Evolutionary conservation across 495 filamentous ascomycete genomes (phyloP).

Genomic region (Apiosordaria backusii): DNA sequence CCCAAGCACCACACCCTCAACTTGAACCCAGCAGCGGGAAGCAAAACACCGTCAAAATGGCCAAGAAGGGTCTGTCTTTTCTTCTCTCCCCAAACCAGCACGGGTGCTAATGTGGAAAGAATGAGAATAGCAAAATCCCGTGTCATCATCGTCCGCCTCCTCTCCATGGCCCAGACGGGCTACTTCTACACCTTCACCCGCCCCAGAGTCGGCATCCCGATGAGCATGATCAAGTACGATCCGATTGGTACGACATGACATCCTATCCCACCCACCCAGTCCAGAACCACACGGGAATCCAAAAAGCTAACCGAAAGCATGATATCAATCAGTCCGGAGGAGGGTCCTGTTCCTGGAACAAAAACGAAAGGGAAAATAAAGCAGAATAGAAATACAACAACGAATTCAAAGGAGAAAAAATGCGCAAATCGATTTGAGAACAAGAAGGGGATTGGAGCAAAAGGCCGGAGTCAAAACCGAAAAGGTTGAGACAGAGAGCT

Average conservation of each 20-base stretch:
- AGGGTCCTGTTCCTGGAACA: conserved; percentile 91
- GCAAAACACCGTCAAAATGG: conserved; percentile 42
- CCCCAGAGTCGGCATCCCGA: conserved; percentile 72
- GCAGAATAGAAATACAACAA: too few species aligned
- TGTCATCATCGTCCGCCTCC: conserved; percentile 83
- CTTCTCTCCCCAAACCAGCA: background rate
- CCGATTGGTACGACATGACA: conserved; percentile 78
- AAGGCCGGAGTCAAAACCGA: background rate
- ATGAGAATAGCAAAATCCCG: conserved; percentile 82
- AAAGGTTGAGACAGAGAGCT: background rate
- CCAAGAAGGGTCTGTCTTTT: conserved; percentile 48
- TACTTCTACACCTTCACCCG: conserved; percentile 89
- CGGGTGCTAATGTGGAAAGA: background rate
- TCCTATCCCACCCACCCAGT: background rate
- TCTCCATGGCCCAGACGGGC: conserved; percentile 98
- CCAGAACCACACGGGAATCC: background rate
- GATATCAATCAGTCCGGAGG: conserved; percentile 62
- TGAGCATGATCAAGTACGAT: conserved; percentile 99
- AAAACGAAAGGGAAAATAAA: conserved; percentile 55
- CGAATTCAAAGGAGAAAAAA: too few species aligned
- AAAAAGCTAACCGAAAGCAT: background rate
- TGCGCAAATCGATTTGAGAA: background rate
- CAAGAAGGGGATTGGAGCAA: background rate
- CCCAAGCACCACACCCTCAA: background rate
- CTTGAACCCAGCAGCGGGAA: background rate